These are phyloP conservation scores for Sarcodon sp. DNA, from an alignment of 768 basidiomycete genomes.

Conservation along the genomic window DNA sequence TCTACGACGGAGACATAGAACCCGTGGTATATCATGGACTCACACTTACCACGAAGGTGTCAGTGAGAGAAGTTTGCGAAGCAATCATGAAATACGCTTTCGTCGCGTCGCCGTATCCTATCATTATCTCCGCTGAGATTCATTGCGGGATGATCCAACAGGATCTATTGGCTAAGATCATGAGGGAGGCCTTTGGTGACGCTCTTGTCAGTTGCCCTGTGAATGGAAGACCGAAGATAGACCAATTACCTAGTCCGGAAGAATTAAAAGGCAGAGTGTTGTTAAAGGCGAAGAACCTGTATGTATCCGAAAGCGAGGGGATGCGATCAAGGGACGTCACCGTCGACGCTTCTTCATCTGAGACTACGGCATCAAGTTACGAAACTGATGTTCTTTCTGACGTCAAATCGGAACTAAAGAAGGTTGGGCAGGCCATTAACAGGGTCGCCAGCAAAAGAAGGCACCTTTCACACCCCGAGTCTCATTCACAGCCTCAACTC, in stretches of 20 bases:
- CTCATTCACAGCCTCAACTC: not conserved
- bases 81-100: slow-evolving; percentile 89
- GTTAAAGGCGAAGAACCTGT: slow-evolving; percentile 83
- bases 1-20: slow-evolving; percentile 78
- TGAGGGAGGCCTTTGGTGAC: slow-evolving; percentile 49
- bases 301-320: slow-evolving; percentile 28
- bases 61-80: slow-evolving; percentile 67
- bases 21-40: slow-evolving; percentile 86
- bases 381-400: slow-evolving; percentile 16
- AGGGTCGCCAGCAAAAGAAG: slow-evolving; percentile 17
- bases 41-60: slow-evolving; percentile 75
- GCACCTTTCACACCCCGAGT: not conserved
- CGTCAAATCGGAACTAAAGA: slow-evolving; percentile 24
- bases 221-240: slow-evolving; percentile 34
- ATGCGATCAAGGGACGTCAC: slow-evolving; percentile 18
- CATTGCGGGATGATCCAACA: slow-evolving; percentile 77
- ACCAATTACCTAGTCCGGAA: slow-evolving; percentile 71
- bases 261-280: slow-evolving; percentile 68
- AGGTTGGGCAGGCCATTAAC: slow-evolving; percentile 24
- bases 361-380: slow-evolving; percentile 20
- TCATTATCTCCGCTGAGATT: slow-evolving; percentile 89
- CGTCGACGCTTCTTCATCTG: slow-evolving; percentile 29
- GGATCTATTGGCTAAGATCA: slow-evolving; percentile 62
- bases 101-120: slow-evolving; percentile 78
- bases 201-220: slow-evolving; percentile 34